phyloP scores from a whole-genome alignment of 2,329 filamentous ascomycete genomes.

The Fusarium neocosmosporiellum region DNA sequence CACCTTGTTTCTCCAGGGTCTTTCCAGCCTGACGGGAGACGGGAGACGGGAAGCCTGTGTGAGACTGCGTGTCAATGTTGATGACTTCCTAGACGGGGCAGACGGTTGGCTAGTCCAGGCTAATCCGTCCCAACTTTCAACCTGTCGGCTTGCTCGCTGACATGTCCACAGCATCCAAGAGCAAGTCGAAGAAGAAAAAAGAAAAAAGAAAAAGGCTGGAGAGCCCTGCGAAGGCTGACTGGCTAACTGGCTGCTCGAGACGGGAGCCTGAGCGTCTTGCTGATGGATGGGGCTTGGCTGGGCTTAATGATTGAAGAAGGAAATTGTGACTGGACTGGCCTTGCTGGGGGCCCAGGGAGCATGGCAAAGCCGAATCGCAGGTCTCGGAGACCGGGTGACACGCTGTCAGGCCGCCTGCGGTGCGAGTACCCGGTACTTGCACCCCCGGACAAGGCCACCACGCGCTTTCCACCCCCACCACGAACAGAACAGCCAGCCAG shows the following conservation, averaged over 20 bases:
- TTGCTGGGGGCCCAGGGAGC: slow-evolving; percentile 18
- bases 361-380: slow-evolving; percentile 4
- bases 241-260: slow-evolving; percentile 8
- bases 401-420: slow-evolving; percentile 1
- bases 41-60: neutral
- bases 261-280: slow-evolving; percentile 26
- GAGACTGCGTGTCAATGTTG: slow-evolving; percentile 22
- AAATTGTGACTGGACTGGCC: slow-evolving; percentile 34
- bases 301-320: slow-evolving; percentile 10
- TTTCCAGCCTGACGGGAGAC: neutral
- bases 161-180: neutral
- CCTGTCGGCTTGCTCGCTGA: slow-evolving; percentile 31
- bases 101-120: neutral
- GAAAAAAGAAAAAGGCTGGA: slow-evolving; percentile 29
- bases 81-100: slow-evolving; percentile 29
- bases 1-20: slow-evolving; percentile 9
- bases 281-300: slow-evolving; percentile 4
- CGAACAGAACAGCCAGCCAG: slow-evolving; percentile 9
- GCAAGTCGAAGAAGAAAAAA: slow-evolving; percentile 7
- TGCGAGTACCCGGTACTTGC: slow-evolving; percentile 32
- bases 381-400: slow-evolving; percentile 18
- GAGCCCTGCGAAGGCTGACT: slow-evolving; percentile 14
- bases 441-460: slow-evolving; percentile 15
- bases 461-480: slow-evolving; percentile 31
- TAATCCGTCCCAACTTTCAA: slow-evolving; percentile 17